Percentiles rank a stretch among this genome's conserved stretches.
Conservation (phyloP, 352 stramenopile genomes). For the Phytophthora fragariae region DNA sequence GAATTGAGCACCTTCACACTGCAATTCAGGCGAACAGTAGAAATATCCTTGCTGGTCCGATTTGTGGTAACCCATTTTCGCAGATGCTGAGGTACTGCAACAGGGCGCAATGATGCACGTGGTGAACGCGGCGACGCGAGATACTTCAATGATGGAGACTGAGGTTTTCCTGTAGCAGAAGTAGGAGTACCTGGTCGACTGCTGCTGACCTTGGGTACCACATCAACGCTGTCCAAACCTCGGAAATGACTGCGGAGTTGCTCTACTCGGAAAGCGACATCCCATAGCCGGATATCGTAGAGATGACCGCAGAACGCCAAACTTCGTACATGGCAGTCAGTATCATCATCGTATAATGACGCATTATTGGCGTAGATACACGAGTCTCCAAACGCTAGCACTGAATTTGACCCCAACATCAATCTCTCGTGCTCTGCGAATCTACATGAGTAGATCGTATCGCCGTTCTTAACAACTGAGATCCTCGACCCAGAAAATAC, state of each 20-base stretch:
- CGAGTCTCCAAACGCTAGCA: slow-evolving; percentile 25
- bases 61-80: slow-evolving; percentile 71
- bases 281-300: slow-evolving; percentile 70
- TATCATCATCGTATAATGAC: neutral
- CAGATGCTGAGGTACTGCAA: slow-evolving; percentile 44
- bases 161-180: slow-evolving; percentile 14
- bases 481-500: slow-evolving; percentile 52
- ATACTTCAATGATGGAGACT: slow-evolving; percentile 33
- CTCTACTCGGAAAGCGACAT: slow-evolving; percentile 61
- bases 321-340: neutral
- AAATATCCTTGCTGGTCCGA: slow-evolving; percentile 49
- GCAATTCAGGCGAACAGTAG: slow-evolving; percentile 48
- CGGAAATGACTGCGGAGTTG: slow-evolving; percentile 62
- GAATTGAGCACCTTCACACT: slow-evolving; percentile 21
- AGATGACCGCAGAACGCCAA: slow-evolving; percentile 45
- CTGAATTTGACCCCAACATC: slow-evolving; percentile 20
- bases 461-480: slow-evolving; percentile 52
- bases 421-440: slow-evolving; percentile 9
- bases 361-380: neutral
- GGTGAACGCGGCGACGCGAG: slow-evolving; percentile 50
- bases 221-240: slow-evolving; percentile 49
- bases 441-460: slow-evolving; percentile 26
- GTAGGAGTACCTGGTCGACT: slow-evolving; percentile 39
- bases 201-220: slow-evolving; percentile 24
- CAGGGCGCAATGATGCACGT: slow-evolving; percentile 32